Percentiles rank a stretch among this genome's conserved stretches.
phyloP scores from a whole-genome alignment of 345 rosid genomes.

The Salix caprea region DNA sequence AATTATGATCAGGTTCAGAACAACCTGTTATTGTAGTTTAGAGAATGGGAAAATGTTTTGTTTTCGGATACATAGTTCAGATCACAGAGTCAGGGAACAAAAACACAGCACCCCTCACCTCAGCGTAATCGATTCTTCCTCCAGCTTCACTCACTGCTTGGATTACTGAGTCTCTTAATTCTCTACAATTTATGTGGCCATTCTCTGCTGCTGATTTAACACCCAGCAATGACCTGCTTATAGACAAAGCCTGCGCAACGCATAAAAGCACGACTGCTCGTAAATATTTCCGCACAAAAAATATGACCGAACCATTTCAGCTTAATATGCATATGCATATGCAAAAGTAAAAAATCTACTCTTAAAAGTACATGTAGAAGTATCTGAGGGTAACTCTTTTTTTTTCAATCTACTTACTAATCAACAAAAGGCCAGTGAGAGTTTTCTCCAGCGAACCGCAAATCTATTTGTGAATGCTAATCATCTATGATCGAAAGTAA shows the following conservation, averaged over 20 bases:
- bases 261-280: neutral
- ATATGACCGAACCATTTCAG: too few species aligned
- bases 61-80: neutral
- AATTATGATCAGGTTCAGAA: too few species aligned
- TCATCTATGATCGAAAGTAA: neutral
- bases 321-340: neutral
- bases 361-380: neutral
- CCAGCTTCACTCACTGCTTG: conserved; percentile 50
- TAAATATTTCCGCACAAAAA: too few species aligned
- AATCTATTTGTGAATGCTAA: neutral
- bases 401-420: neutral
- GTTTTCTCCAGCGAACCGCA: neutral
- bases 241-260: conserved; percentile 68
- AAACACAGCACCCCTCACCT: conserved; percentile 40
- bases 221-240: conserved; percentile 51
- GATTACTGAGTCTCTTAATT: conserved; percentile 44
- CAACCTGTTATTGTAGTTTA: too few species aligned
- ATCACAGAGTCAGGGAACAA: neutral
- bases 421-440: neutral
- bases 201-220: conserved; percentile 49
- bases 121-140: conserved; percentile 79
- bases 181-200: conserved; percentile 39
- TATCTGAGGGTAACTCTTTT: neutral
- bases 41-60: neutral
- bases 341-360: neutral